Evolutionary conservation across 1,284 basidiomycete species (phyloP).

Genomic region (Phellopilus nigrolimitatus): DNA sequence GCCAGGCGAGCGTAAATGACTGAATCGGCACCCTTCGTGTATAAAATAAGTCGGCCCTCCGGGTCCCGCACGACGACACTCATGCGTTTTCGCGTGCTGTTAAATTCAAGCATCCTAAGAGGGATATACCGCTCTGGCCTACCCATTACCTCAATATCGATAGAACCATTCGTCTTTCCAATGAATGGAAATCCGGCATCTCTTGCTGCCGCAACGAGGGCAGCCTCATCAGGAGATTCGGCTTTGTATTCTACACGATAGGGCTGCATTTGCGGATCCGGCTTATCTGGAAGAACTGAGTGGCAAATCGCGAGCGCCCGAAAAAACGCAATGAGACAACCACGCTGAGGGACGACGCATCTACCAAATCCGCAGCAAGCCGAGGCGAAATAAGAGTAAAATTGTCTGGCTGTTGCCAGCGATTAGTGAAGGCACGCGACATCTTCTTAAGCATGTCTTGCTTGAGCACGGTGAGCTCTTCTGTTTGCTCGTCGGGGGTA

Average conservation of each 20-base stretch:
- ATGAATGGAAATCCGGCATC: conserved; percentile 94
- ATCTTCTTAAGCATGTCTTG: conserved; percentile 75
- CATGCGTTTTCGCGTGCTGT: conserved; percentile 92
- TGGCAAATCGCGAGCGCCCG: conserved; percentile 90
- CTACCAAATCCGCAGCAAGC: conserved; percentile 72
- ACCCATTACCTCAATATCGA: conserved; percentile 92
- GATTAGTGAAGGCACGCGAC: conserved; percentile 80
- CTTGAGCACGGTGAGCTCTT: conserved; percentile 64
- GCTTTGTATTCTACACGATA: conserved; percentile 87
- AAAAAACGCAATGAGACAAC: conserved; percentile 81
- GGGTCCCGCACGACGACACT: conserved; percentile 83
- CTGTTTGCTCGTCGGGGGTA: conserved; percentile 66
- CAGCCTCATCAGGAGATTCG: conserved; percentile 93
- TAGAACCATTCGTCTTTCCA: conserved; percentile 62
- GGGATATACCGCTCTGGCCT: conserved; percentile 79
- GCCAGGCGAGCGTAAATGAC: conserved; percentile 88
- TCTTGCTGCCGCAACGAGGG: conserved; percentile 86
- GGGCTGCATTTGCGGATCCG: conserved; percentile 60
- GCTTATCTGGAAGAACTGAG: conserved; percentile 78
- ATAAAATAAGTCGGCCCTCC: conserved; percentile 77
- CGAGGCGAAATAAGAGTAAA: conserved; percentile 87
- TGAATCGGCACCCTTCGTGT: conserved; percentile 96
- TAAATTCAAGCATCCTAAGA: conserved; percentile 88
- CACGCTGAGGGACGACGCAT: conserved; percentile 61
- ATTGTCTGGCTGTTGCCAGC: conserved; percentile 78